Base-by-base conservation (phyloP, 768 basidiomycete species). In the Trametes gibbosa region DNA sequence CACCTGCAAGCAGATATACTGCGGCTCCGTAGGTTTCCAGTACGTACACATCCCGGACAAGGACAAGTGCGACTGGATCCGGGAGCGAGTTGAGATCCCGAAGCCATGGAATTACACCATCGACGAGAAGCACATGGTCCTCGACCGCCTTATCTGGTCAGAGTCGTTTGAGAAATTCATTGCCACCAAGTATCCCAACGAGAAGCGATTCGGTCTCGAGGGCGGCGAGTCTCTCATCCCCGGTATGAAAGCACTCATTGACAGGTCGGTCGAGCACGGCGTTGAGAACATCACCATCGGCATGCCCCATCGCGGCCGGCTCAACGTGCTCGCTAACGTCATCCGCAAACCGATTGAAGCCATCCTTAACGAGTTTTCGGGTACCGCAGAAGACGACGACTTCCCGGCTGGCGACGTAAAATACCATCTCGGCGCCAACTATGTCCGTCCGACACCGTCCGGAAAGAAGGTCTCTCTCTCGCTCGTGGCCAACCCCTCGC, bases 141-240 rank as follows among this genome's bases (percentile, higher is more conserved):
- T 98, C 57, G 96, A 99, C 76, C 91, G 96, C 60, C 88, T 97
- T 67, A 98, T 98, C 72, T 99, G 96, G 96, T 98, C 96, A n/a
- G 96, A 98, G 70, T 90, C 92, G 3, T 98, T 98, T 69, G 96
- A 99, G 75, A 95, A 95, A 68, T 99, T 98, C 82, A 95, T 99
- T 61, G 89, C 94, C n/a, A 91, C 86, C 80, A 99, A 98, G 74
- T 97, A 92, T 76, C 96, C 96, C 66, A 99, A 98, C 76, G 96
- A 99, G 80, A 99, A 99, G 76, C 89, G 96, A 45, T 99, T 99
- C 75, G 96, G 96, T 74, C 84, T 99, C 49, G 96, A 99, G 74
- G 96, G 96, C 56, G 96, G 95, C 74, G 96, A 99, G 76, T 84
- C 93, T 24, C 86, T 99, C 64, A 90, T 98, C 68, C 97, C 97